These are phyloP conservation scores for Pythium rishiriense DNA, from an alignment of 352 stramenopile genomes.

Conservation along the genomic window DNA sequence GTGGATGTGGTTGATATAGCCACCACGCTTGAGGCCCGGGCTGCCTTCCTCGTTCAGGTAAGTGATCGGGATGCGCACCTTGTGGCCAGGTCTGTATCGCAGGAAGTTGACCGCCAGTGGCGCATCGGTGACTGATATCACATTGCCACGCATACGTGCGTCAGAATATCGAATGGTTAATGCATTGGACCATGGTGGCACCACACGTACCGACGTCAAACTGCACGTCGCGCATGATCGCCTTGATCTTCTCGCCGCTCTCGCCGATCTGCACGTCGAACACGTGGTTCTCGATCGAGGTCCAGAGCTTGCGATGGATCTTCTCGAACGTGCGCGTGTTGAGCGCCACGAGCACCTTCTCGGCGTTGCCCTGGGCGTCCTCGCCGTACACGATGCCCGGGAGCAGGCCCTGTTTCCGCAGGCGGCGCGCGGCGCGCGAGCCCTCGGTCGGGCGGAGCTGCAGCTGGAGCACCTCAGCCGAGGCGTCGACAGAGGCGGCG, in stretches of 20 bases:
- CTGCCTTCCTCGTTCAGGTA: conserved; percentile 94
- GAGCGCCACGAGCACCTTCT: conserved; percentile 78
- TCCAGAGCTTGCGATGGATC: conserved; percentile 85
- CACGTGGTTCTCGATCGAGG: conserved; percentile 86
- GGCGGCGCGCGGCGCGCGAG: conserved; percentile 71
- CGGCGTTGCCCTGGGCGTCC: conserved; percentile 55
- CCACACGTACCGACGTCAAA: conserved; percentile 62
- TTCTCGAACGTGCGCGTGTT: conserved; percentile 76
- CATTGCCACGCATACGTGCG: background rate
- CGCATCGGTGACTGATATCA: conserved; percentile 66
- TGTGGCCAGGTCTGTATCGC: conserved; percentile 89
- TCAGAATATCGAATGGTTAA: background rate
- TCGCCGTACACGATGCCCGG: conserved; percentile 87
- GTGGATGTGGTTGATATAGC: conserved; percentile 92
- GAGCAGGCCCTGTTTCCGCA: conserved; percentile 80
- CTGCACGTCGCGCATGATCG: conserved; percentile 86
- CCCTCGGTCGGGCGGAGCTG: conserved; percentile 63
- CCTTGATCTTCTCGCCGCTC: conserved; percentile 53
- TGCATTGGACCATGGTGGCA: background rate
- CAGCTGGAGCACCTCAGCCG: conserved; percentile 52
- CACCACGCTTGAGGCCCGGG: conserved; percentile 93
- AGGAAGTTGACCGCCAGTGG: conserved; percentile 91
- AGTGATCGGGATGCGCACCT: conserved; percentile 90
- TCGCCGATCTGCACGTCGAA: conserved; percentile 81
- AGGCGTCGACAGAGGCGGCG: conserved; percentile 7